A percentile compares a stretch with the other conserved stretches of the same genome.
Evolutionary conservation across 768 basidiomycete genomes (phyloP).

Genomic region (Hypsizygus marmoreus): DNA sequence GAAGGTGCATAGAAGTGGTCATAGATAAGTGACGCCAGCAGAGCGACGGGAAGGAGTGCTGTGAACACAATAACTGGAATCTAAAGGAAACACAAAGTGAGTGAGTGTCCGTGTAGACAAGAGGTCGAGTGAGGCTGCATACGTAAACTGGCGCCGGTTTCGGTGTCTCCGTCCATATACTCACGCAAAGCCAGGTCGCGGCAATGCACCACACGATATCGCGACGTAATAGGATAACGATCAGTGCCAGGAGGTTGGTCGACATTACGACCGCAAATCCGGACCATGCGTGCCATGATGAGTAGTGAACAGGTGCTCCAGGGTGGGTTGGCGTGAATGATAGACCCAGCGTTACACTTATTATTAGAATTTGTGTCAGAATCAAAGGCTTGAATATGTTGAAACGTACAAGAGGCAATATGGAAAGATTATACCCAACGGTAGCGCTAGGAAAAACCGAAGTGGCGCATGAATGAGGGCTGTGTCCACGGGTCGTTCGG

Average conservation of each 20-base stretch:
- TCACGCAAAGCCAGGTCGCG: constrained; percentile 72
- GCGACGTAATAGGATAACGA: constrained; percentile 55
- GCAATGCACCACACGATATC: constrained; percentile 80
- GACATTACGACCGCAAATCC: constrained; percentile 70
- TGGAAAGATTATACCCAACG: constrained; percentile 59
- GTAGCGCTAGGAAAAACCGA: constrained; percentile 63
- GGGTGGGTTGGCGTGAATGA: constrained; percentile 48
- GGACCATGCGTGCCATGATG: constrained; percentile 64
- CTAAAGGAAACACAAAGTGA: constrained; percentile 32
- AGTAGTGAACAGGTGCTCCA: constrained; percentile 51
- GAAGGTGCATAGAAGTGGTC: constrained; percentile 22
- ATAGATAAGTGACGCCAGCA: constrained; percentile 51
- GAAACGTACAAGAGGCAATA: constrained; percentile 56
- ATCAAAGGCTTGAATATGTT: background rate
- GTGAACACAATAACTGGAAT: constrained; percentile 66
- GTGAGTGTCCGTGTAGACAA: background rate
- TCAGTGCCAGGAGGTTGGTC: constrained; percentile 60
- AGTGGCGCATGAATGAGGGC: constrained; percentile 88
- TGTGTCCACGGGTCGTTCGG: constrained; percentile 68
- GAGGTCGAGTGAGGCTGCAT: constrained; percentile 25
- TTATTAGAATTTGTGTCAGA: background rate
- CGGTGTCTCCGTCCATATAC: constrained; percentile 59
- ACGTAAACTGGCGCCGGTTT: constrained; percentile 71
- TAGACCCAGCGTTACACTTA: constrained; percentile 70
- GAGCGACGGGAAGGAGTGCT: constrained; percentile 61